Evolutionary conservation across 306 rosid species (phyloP).

Genomic region (Lathyrus oleraceus): DNA sequence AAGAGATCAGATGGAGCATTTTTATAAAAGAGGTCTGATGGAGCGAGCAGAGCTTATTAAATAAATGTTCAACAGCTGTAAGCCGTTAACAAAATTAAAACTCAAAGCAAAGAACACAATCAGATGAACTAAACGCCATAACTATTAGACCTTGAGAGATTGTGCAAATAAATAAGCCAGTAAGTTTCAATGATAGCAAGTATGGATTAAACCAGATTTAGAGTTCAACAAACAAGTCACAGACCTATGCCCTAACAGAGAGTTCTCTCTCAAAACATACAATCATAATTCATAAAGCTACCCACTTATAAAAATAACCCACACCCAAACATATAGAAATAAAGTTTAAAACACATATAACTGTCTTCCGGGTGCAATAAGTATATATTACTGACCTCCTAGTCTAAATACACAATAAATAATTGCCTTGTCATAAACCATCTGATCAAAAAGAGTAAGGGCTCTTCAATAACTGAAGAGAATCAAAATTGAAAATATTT

Average conservation of each 20-base stretch:
- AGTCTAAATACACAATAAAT: background rate
- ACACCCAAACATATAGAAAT: background rate
- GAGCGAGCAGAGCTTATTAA: constrained; percentile 18
- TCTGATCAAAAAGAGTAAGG: background rate
- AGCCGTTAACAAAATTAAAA: constrained; percentile 19
- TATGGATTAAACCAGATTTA: background rate
- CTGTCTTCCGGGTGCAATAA: background rate
- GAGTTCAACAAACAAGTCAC: constrained; percentile 10
- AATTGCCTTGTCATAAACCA: background rate
- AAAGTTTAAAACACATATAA: background rate
- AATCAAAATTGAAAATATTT: constrained; percentile 23
- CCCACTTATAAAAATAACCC: background rate
- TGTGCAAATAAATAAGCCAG: background rate
- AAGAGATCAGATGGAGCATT: constrained; percentile 19
- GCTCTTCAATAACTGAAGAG: constrained; percentile 6
- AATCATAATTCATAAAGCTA: background rate
- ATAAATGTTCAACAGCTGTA: constrained; percentile 22
- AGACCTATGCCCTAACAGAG: background rate
- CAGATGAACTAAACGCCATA: constrained; percentile 28
- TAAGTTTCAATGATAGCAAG: constrained; percentile 1
- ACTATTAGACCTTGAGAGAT: background rate
- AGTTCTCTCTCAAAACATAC: background rate
- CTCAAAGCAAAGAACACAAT: constrained; percentile 9
- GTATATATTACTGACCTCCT: background rate
- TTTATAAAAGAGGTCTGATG: constrained; percentile 16